Percentiles rank a stretch among this genome's conserved stretches.
Evolutionary conservation across 768 basidiomycete species (phyloP).

Genomic region (Candolleomyces efflorescens): DNA sequence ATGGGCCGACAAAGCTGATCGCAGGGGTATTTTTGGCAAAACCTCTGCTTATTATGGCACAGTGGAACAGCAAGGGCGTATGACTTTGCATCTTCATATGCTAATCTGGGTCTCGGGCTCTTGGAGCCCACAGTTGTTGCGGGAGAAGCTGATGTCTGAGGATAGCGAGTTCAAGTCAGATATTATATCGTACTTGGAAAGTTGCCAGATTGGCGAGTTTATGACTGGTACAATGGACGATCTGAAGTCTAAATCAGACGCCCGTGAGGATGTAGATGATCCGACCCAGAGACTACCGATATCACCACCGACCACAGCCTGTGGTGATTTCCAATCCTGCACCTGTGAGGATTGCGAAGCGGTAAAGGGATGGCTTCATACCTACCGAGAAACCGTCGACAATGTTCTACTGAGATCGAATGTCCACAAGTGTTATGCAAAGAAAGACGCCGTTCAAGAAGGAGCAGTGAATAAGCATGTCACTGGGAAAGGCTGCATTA

Average conservation of each 20-base stretch:
- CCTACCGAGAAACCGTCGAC: constrained; percentile 1
- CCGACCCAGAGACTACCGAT: neutral
- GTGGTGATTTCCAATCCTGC: neutral
- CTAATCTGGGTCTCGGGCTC: neutral
- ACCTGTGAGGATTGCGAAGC: no score
- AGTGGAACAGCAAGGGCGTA: constrained; percentile 5
- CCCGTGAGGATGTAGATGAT: no score
- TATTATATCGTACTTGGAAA: constrained; percentile 13
- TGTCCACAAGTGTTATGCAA: neutral
- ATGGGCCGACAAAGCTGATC: constrained; percentile 12
- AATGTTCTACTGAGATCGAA: neutral
- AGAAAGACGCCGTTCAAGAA: constrained; percentile 17
- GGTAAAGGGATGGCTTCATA: no score
- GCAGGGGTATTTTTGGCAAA: constrained; percentile 4
- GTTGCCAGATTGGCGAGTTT: constrained; percentile 26
- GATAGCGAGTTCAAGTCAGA: neutral
- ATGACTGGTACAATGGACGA: constrained; percentile 17
- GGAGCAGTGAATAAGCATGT: no score
- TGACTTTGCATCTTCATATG: constrained; percentile 3
- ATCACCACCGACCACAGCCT: neutral
- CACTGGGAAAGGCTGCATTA: constrained; percentile 6
- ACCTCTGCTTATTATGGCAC: constrained; percentile 8
- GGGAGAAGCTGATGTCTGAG: neutral
- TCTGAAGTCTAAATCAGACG: neutral
- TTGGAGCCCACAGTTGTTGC: neutral